These are phyloP conservation scores for Suillus bovinus DNA, from an alignment of 768 basidiomycete species.

Conservation along the genomic window DNA sequence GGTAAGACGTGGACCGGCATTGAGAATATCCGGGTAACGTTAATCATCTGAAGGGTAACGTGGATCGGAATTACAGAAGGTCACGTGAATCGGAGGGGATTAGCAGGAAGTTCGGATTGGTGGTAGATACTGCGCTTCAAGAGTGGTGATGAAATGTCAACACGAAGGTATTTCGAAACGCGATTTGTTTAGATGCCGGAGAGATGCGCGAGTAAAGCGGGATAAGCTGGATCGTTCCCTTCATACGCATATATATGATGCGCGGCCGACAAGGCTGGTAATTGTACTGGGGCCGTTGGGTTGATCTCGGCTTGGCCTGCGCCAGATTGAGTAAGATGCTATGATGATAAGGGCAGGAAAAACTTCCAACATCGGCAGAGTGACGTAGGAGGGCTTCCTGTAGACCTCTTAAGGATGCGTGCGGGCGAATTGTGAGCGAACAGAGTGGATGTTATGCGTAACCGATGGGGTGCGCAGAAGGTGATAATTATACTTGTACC, in stretches of 20 bases:
- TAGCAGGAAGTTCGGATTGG: neutral
- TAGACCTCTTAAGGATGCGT: neutral
- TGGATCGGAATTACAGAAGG: neutral
- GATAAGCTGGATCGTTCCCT: neutral
- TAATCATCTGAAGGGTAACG: neutral
- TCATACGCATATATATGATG: neutral
- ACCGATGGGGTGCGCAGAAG: neutral
- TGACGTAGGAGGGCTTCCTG: neutral
- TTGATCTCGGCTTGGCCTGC: neutral
- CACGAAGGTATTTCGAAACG: neutral
- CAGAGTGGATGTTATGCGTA: neutral
- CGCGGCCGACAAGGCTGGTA: neutral
- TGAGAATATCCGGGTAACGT: neutral
- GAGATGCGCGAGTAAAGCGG: neutral
- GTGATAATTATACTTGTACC: neutral
- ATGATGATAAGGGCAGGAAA: neutral
- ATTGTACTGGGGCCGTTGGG: neutral
- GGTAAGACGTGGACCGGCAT: neutral
- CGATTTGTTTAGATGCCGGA: neutral
- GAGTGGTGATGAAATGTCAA: neutral
- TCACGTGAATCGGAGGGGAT: neutral
- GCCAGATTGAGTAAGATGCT: neutral
- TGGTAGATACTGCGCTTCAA: neutral
- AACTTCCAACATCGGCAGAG: neutral
- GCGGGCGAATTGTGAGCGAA: neutral